phyloP scores from a whole-genome alignment of 2,329 filamentous ascomycete genomes.

The Botrytis hyacinthi region DNA sequence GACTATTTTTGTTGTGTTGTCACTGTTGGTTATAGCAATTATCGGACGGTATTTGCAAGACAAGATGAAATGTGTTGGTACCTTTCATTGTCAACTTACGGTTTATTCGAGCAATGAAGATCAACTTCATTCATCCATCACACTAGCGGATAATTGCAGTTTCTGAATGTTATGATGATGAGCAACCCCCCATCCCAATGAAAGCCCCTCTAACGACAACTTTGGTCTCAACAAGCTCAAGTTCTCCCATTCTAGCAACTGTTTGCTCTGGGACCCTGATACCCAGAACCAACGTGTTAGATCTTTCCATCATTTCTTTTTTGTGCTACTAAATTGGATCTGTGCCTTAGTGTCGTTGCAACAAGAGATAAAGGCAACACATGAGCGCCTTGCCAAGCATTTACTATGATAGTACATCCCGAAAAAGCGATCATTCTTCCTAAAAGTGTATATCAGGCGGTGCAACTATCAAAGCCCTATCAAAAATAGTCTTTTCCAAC shows the following conservation, averaged over 20 bases:
- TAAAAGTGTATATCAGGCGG: conserved; percentile 11
- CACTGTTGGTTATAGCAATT: neutral
- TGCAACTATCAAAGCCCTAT: neutral
- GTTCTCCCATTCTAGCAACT: neutral
- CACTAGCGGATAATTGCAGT: neutral
- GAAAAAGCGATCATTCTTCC: conserved; percentile 13
- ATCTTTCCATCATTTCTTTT: neutral
- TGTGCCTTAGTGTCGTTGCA: neutral
- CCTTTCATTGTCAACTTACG: neutral
- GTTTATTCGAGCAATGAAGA: neutral
- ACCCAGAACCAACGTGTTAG: neutral
- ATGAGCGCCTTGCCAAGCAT: conserved; percentile 7
- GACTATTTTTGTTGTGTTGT: neutral
- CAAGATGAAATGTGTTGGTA: conserved; percentile 11
- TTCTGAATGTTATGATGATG: neutral
- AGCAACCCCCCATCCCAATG: neutral
- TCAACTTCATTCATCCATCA: neutral
- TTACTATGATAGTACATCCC: neutral
- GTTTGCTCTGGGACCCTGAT: neutral
- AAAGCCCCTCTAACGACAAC: neutral
- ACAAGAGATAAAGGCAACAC: neutral
- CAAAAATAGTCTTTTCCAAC: neutral
- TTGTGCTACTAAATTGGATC: neutral
- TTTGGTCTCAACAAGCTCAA: neutral
- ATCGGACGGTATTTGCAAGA: neutral